These are phyloP conservation scores for Pseudozyma flocculosa DNA, from an alignment of 1,284 basidiomycete species.

Conservation along the genomic window DNA sequence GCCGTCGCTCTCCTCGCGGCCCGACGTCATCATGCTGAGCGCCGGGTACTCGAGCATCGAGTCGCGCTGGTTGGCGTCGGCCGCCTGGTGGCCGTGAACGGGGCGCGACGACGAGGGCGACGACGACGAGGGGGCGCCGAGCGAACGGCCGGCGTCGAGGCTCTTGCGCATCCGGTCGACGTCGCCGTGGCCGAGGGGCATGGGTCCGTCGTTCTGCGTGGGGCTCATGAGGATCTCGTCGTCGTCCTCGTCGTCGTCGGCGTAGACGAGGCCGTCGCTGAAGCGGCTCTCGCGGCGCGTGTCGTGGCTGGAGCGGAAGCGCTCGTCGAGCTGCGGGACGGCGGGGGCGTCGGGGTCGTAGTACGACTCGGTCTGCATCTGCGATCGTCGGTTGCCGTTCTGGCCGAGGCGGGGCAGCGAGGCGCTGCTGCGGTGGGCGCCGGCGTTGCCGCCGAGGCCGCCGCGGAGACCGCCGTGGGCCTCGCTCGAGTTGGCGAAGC, in stretches of 20 bases:
- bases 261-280: conserved; percentile 31
- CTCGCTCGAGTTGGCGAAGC: conserved; percentile 42
- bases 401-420: conserved; percentile 31
- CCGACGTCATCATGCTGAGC: conserved; percentile 36
- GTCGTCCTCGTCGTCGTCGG: conserved; percentile 26
- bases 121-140: no score
- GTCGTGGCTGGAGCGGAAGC: conserved; percentile 27
- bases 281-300: conserved; percentile 20
- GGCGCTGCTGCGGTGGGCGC: conserved; percentile 10
- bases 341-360: conserved; percentile 44
- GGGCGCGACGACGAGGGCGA: background rate
- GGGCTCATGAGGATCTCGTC: conserved; percentile 47
- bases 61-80: conserved; percentile 22
- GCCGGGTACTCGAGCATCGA: conserved; percentile 50
- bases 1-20: conserved; percentile 29
- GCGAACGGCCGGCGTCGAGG: conserved; percentile 21
- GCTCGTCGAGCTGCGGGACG: conserved; percentile 30
- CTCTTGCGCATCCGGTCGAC: conserved; percentile 39
- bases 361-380: conserved; percentile 34
- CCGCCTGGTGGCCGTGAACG: background rate
- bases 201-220: conserved; percentile 43
- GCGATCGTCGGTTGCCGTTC: conserved; percentile 24
- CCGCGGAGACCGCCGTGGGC: conserved; percentile 29
- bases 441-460: conserved; percentile 1
- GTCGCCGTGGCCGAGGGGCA: conserved; percentile 24